Conservation (phyloP, 1,139 yeast genomes). For the Meyerozyma carpophila region DNA sequence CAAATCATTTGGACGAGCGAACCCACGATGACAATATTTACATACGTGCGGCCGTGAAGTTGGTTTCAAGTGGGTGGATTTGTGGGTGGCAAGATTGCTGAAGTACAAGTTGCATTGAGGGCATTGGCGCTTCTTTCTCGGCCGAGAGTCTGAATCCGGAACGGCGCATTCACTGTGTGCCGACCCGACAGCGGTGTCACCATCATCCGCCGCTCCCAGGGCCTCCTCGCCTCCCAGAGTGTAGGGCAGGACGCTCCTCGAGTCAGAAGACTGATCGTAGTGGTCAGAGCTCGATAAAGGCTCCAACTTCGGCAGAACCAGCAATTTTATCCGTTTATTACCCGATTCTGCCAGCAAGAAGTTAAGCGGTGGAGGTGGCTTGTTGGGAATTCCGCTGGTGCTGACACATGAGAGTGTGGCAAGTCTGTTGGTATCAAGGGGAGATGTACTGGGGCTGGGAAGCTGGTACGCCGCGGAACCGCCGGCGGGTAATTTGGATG, state of each 20-base stretch:
- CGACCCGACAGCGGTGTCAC: slow-evolving; percentile 3
- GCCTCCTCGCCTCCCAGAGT: background rate
- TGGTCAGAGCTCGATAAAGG: background rate
- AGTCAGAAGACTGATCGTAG: background rate
- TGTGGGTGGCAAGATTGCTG: slow-evolving; percentile 81
- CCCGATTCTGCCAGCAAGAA: background rate
- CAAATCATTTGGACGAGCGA: slow-evolving; percentile 83
- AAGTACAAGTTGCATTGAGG: slow-evolving; percentile 73
- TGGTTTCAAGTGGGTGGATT: slow-evolving; percentile 72
- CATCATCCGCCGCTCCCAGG: slow-evolving; percentile 1
- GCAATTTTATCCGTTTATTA: background rate
- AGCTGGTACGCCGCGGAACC: background rate
- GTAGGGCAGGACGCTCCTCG: background rate
- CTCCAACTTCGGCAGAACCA: background rate
- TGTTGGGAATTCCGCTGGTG: background rate
- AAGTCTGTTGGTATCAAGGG: background rate
- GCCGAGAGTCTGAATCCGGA: slow-evolving; percentile 26
- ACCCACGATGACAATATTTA: slow-evolving; percentile 72
- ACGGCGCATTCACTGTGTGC: slow-evolving; percentile 6
- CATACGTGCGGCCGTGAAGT: slow-evolving; percentile 76
- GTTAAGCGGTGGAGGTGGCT: background rate
- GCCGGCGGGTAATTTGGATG: background rate
- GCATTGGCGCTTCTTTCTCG: slow-evolving; percentile 77
- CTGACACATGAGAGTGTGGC: background rate
- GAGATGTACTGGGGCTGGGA: slow-evolving; percentile 1